These are phyloP conservation scores for Suillus decipiens DNA, from an alignment of 768 basidiomycete species.

Conservation along the genomic window DNA sequence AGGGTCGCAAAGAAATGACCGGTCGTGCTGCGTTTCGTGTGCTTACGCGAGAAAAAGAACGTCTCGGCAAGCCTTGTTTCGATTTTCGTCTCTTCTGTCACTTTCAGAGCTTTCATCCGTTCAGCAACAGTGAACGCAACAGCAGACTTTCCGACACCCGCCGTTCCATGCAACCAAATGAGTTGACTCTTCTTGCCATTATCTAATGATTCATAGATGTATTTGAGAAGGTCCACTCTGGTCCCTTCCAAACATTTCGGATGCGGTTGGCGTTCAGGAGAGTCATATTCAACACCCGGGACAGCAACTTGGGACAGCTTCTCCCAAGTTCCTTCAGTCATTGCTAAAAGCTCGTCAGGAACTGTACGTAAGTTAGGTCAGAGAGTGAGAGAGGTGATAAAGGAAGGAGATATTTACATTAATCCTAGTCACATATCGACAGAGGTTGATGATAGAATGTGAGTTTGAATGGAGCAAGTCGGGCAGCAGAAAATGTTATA, in stretches of 20 bases:
- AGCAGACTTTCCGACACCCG: background rate
- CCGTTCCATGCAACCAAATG: slow-evolving; percentile 1
- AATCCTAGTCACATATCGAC: background rate
- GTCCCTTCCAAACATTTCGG: background rate
- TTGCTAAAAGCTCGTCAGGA: background rate
- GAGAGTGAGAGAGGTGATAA: background rate
- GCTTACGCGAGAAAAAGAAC: slow-evolving; percentile 1
- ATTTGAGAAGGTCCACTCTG: background rate
- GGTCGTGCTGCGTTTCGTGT: background rate
- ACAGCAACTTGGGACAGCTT: background rate
- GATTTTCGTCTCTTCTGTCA: background rate
- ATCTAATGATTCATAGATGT: background rate
- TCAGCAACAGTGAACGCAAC: background rate
- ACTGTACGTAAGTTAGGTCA: background rate
- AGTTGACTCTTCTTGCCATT: background rate
- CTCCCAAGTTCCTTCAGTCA: background rate
- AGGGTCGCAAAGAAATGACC: background rate
- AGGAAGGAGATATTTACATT: background rate
- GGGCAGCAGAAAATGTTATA: too few relatives aligned
- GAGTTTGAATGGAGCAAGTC: background rate
- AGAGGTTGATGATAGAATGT: background rate
- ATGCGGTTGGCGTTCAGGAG: background rate
- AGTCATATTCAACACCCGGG: background rate
- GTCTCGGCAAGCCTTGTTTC: background rate
- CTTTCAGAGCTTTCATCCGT: background rate